Base-by-base conservation (phyloP, 2,329 filamentous ascomycete species). In the Exophiala sp. region DNA sequence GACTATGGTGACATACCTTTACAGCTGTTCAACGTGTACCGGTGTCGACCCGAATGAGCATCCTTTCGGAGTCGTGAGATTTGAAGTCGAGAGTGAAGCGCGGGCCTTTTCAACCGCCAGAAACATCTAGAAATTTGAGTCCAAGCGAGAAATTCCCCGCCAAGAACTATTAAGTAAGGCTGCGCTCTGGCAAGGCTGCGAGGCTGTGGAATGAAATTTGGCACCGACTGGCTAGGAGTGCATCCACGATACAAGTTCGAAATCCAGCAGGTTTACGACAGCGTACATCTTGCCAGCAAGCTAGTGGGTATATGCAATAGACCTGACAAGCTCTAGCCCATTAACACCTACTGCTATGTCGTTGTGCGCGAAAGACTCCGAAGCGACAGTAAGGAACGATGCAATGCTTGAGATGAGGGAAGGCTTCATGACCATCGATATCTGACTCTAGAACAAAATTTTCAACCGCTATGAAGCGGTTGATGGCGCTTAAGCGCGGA, bases 41-140 rank as follows among this genome's bases (percentile, higher is more conserved):
- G 24, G 24, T 29, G 24, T 29, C 24, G 24, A 29, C 24, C 24
- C 24, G 24, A 29, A 29, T 29, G 24, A 29, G 24, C 24, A 29
- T 29, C 24, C 24, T 29, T 29, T 29, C 40, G n/a, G 29, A 40
- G 44, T 51, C 20, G 50, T 29, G 42, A 53, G 38, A 48, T 48
- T 54, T 49, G 50, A 21, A 42, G 44, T 38, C 24, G 45, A 47
- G 18, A 36, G 7, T 29, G 24, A 29, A 29, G 24, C 24, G 24
- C 24, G 24, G 24, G 24, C 24, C 21, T 24, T 24, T 36, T 14
- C 3, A 14, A 36, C 11, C 35, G 35, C 35, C 35, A 43, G 47
- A 50, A 50, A 43, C 47, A 43, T 50, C 39, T 50, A 42, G 47
- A 50, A 50, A 18, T 50, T 47, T 36, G 32, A 32, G 24, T 3